A percentile compares a stretch with the other conserved stretches of the same genome.
Conservation (phyloP, 257 asterid genomes). For the Gentiana macrophylla region DNA sequence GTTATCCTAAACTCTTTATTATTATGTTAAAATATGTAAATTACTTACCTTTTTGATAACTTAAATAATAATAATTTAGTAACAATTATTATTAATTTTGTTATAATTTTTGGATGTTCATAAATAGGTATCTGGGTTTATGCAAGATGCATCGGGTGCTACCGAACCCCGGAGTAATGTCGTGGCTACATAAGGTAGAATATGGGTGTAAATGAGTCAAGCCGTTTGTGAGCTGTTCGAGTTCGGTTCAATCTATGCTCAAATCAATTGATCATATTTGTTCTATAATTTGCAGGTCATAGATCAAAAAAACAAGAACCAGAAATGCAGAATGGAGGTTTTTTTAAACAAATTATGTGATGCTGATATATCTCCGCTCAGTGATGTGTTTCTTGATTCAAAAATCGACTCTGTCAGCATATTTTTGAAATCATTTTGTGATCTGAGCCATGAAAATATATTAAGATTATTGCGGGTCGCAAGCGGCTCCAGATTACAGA, state of each 20-base stretch:
- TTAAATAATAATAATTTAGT: too few species aligned
- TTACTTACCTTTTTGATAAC: too few species aligned
- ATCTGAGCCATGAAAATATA: slow-evolving; percentile 16
- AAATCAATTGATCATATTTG: background rate
- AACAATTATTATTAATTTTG: too few species aligned
- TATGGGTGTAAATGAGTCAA: background rate
- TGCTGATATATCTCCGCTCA: slow-evolving; percentile 19
- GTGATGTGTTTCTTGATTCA: slow-evolving; percentile 12
- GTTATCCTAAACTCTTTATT: too few species aligned
- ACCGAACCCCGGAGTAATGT: slow-evolving; percentile 10
- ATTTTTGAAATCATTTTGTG: slow-evolving; percentile 4
- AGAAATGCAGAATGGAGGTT: slow-evolving; percentile 15
- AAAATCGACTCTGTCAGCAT: slow-evolving; percentile 12
- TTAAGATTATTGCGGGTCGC: slow-evolving; percentile 16
- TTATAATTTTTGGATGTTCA: background rate
- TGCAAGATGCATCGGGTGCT: slow-evolving; percentile 16
- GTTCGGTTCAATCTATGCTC: background rate
- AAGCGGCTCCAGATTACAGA: slow-evolving; percentile 13
- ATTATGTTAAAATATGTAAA: too few species aligned
- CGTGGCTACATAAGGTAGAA: slow-evolving; percentile 18
- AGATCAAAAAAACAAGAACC: slow-evolving; percentile 8
- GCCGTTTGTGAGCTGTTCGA: background rate
- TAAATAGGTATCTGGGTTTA: slow-evolving; percentile 17
- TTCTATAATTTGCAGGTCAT: slow-evolving; percentile 10
- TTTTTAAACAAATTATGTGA: slow-evolving; percentile 15